These are phyloP conservation scores for Powellomyces hirtus DNA, from an alignment of 192 early-diverging fungal genomes.

Conservation along the genomic window DNA sequence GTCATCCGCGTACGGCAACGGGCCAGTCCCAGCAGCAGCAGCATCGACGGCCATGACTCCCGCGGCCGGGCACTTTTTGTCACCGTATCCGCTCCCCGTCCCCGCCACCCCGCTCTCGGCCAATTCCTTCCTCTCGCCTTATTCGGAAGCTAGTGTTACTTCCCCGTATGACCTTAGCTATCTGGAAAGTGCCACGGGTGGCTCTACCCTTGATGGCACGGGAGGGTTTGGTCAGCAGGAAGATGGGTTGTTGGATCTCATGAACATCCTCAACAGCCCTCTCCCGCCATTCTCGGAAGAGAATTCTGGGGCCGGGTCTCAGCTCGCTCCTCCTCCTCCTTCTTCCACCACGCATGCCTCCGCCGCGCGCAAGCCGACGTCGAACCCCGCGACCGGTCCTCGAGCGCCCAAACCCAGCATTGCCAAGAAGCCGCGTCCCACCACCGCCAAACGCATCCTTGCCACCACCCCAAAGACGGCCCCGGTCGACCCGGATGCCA, in stretches of 20 bases:
- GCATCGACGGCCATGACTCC: not conserved
- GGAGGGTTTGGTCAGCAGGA: not conserved
- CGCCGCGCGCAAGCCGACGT: not conserved
- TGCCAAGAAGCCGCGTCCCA: not conserved
- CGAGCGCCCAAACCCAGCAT: not conserved
- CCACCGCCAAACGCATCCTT: not conserved
- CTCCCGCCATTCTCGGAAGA: not conserved
- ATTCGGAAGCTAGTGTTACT: not conserved
- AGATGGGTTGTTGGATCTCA: not conserved
- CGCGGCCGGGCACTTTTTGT: not conserved
- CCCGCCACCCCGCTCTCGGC: not conserved
- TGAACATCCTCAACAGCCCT: constrained; percentile 6
- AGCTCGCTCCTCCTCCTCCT: not conserved
- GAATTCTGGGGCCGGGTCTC: not conserved
- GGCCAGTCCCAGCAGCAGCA: too few relatives aligned
- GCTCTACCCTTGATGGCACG: not conserved
- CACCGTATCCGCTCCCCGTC: not conserved
- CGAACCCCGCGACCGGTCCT: not conserved
- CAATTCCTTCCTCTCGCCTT: constrained; percentile 6
- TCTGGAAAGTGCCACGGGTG: not conserved
- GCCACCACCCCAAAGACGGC: not conserved
- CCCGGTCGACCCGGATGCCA: not conserved
- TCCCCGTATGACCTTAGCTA: not conserved
- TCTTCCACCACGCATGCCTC: too few relatives aligned
- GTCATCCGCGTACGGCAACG: too few relatives aligned